Evolutionary conservation across 2,329 filamentous ascomycete species (phyloP).

Genomic region (Microascus cirrosus): DNA sequence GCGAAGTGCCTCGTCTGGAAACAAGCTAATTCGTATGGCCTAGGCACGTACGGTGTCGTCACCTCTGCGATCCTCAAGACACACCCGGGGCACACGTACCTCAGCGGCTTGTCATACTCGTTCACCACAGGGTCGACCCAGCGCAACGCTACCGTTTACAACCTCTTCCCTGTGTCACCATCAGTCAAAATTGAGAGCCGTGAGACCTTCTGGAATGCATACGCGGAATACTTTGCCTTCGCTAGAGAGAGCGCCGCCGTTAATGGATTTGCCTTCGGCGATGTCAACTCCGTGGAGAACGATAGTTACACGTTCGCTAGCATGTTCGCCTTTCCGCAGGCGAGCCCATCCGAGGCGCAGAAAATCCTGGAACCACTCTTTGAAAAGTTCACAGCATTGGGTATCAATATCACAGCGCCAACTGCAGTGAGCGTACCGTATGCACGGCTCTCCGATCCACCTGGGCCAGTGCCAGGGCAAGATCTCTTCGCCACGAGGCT

Average conservation of each 20-base stretch:
- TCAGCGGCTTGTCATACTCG: conserved; percentile 19
- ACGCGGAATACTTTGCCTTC: conserved; percentile 20
- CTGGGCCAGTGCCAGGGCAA: conserved; percentile 15
- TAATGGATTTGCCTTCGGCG: conserved; percentile 22
- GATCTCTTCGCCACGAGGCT: conserved; percentile 19
- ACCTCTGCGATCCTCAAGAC: conserved; percentile 22
- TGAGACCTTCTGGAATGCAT: conserved; percentile 14
- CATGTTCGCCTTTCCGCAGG: conserved; percentile 18
- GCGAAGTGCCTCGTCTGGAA: background rate
- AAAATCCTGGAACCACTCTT: conserved; percentile 28
- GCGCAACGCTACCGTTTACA: background rate
- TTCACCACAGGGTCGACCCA: conserved; percentile 8
- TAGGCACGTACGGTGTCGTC: conserved; percentile 30
- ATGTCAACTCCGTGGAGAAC: conserved; percentile 13
- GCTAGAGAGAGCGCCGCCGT: conserved; percentile 20
- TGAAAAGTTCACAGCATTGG: conserved; percentile 10
- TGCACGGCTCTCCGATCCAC: conserved; percentile 2
- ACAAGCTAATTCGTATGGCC: background rate
- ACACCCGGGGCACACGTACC: conserved; percentile 19
- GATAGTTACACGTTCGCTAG: conserved; percentile 13
- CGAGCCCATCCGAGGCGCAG: conserved; percentile 19
- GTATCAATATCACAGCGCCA: conserved; percentile 14
- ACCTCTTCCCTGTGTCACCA: conserved; percentile 6
- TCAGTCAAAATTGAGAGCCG: conserved; percentile 14
- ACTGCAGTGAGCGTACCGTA: conserved; percentile 8